These are phyloP conservation scores for Zychaea mexicana DNA, from an alignment of 371 early-diverging fungal genomes.

Conservation along the genomic window DNA sequence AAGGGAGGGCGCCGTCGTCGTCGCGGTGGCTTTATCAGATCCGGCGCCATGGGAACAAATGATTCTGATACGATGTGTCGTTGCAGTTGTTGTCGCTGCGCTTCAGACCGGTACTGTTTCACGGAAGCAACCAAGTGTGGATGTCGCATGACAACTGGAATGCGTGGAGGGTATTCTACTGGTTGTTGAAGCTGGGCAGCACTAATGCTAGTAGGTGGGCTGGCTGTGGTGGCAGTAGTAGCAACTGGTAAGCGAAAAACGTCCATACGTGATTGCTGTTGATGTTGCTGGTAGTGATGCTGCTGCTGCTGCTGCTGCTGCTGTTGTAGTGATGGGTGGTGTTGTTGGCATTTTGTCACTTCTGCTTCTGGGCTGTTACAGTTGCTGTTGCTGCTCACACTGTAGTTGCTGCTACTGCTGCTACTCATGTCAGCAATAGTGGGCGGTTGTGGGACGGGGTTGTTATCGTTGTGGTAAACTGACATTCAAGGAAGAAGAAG, in stretches of 20 bases:
- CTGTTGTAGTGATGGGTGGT: background rate
- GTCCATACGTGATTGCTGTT: background rate
- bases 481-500: background rate
- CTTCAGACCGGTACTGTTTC: conserved; percentile 40
- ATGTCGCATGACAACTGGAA: conserved; percentile 46
- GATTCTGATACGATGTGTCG: conserved; percentile 52
- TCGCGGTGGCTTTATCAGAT: conserved; percentile 40
- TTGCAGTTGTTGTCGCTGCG: conserved; percentile 44
- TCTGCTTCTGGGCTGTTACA: conserved; percentile 3
- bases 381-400: background rate
- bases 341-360: background rate
- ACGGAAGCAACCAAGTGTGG: conserved; percentile 40
- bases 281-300: background rate
- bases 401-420: background rate
- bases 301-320: background rate
- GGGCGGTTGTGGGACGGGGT: background rate
- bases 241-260: conserved; percentile 11
- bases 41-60: conserved; percentile 50
- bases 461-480: background rate
- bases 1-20: conserved; percentile 73
- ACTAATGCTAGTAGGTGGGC: background rate
- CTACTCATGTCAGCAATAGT: background rate
- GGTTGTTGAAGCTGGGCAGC: background rate
- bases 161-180: conserved; percentile 39
- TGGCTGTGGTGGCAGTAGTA: background rate